phyloP scores from a whole-genome alignment of 2,329 filamentous ascomycete genomes.

The Clarireedia monteithiana region DNA sequence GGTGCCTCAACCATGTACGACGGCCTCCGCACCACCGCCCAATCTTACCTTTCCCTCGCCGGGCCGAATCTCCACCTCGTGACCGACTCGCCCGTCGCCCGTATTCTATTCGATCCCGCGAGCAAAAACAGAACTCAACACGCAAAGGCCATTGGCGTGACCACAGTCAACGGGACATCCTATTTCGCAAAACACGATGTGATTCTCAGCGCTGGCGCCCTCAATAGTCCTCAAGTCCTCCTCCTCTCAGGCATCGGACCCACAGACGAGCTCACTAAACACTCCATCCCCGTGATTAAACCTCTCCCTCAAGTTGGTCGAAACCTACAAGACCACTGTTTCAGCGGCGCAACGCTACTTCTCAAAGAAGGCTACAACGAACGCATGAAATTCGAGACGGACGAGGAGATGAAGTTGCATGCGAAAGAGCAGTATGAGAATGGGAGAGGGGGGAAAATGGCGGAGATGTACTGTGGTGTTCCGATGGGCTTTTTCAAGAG shows the following conservation, averaged over 20 bases:
- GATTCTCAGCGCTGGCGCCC: constrained; percentile 40
- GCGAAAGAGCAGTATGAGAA: neutral
- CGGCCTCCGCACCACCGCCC: constrained; percentile 42
- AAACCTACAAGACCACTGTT: constrained; percentile 45
- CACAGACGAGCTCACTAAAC: constrained; percentile 30
- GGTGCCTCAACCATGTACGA: constrained; percentile 41
- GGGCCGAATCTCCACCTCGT: constrained; percentile 46
- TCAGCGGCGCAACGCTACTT: constrained; percentile 30
- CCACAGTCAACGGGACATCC: constrained; percentile 32
- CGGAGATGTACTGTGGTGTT: neutral
- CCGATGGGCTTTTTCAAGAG: neutral
- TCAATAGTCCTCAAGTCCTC: constrained; percentile 40
- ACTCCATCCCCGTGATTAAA: constrained; percentile 44
- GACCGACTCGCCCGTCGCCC: constrained; percentile 40
- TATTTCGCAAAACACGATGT: constrained; percentile 33
- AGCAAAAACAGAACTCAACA: too few relatives aligned
- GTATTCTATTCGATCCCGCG: constrained; percentile 35
- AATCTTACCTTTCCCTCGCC: constrained; percentile 37
- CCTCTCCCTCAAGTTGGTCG: constrained; percentile 58
- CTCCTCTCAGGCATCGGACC: constrained; percentile 41
- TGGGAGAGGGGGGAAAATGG: neutral
- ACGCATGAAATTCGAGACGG: constrained; percentile 35
- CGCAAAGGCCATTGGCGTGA: constrained; percentile 39
- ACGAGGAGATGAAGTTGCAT: constrained; percentile 28
- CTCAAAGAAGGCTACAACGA: constrained; percentile 17